A percentile compares a stretch with the other conserved stretches of the same genome.
phyloP scores from a whole-genome alignment of 495 filamentous ascomycete genomes.

The Darksidea phi region DNA sequence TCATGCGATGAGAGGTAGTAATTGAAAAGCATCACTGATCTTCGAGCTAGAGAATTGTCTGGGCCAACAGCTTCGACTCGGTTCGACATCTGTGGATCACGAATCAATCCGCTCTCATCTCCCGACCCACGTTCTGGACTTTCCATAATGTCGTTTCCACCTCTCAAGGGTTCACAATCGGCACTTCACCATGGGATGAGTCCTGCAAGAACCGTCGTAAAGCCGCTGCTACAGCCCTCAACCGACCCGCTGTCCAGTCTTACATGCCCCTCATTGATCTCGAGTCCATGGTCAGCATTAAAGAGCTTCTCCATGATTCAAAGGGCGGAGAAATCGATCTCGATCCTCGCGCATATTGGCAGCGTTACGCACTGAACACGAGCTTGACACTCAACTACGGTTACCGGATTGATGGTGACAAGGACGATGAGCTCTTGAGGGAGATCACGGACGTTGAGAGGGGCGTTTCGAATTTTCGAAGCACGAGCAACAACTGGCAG shows the following conservation, averaged over 20 bases:
- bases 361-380: constrained; percentile 66
- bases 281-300: constrained; percentile 63
- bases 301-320: constrained; percentile 60
- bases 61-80: constrained; percentile 68
- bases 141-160: constrained; percentile 70
- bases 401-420: constrained; percentile 58
- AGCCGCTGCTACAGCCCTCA: constrained; percentile 68
- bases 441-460: constrained; percentile 65
- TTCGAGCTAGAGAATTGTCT: constrained; percentile 57
- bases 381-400: constrained; percentile 66
- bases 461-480: constrained; percentile 62
- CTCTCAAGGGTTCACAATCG: constrained; percentile 71
- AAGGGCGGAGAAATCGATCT: constrained; percentile 56
- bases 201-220: constrained; percentile 69
- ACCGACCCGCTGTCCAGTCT: constrained; percentile 62
- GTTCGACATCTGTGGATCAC: constrained; percentile 70
- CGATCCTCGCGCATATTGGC: constrained; percentile 62
- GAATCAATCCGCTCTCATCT: constrained; percentile 68
- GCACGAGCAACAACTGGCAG: constrained; percentile 68
- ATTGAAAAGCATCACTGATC: background rate
- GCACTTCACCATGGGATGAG: constrained; percentile 73
- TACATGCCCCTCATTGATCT: constrained; percentile 73
- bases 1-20: background rate
- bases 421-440: constrained; percentile 55
- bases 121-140: constrained; percentile 66